phyloP scores from a whole-genome alignment of 78 protist species.

The Anaeramoeba ignava region DNA sequence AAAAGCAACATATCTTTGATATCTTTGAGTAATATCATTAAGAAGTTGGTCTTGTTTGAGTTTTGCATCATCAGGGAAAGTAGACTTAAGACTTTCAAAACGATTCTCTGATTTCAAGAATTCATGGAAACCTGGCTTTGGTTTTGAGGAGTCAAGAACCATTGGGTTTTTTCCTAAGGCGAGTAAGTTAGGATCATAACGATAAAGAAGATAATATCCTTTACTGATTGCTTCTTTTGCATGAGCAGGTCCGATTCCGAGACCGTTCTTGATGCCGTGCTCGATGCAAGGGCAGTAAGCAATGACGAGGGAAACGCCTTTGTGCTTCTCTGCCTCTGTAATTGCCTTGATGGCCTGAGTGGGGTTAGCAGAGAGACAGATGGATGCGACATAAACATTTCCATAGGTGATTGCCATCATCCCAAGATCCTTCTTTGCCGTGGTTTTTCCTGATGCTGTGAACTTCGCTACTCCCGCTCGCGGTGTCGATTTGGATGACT shows the following conservation, averaged over 20 bases:
- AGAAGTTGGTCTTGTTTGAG: neutral
- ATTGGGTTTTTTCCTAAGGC: neutral
- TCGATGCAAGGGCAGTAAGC: neutral
- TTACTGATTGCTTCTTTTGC: neutral
- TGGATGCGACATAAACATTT: neutral
- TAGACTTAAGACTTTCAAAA: neutral
- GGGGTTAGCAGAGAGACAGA: neutral
- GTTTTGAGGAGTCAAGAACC: neutral
- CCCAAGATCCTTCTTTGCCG: neutral
- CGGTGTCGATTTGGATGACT: neutral
- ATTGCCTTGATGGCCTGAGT: slow-evolving; percentile 2
- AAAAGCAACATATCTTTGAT: neutral
- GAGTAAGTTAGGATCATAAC: neutral
- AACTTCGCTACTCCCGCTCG: neutral
- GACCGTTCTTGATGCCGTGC: neutral
- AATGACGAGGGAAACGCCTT: neutral
- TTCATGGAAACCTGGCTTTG: neutral
- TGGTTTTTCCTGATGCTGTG: neutral
- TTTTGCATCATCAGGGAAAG: neutral
- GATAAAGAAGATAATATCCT: neutral
- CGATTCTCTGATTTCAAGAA: neutral
- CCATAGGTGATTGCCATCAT: neutral
- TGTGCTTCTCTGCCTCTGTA: neutral
- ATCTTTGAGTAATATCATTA: neutral
- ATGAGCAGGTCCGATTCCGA: neutral